Conservation (phyloP, 2,329 filamentous ascomycete genomes). For the Sclerotinia minor region DNA sequence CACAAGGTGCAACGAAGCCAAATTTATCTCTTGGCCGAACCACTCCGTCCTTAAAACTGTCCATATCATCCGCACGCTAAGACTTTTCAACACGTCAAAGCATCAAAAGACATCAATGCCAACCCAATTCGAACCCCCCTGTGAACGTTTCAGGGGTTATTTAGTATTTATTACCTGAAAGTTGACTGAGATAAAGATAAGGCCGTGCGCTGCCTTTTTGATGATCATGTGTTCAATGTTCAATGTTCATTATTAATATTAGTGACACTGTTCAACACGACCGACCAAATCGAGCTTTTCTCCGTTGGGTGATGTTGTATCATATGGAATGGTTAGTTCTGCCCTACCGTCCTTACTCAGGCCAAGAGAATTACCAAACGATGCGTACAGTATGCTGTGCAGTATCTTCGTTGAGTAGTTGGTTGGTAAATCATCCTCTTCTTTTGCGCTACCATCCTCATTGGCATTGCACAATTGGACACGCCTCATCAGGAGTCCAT, state of each 20-base stretch:
- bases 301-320: not conserved
- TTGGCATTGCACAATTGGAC: not conserved
- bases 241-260: too few relatives aligned
- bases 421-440: not conserved
- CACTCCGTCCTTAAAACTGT: not conserved
- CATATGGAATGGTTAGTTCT: not conserved
- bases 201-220: conserved; percentile 6
- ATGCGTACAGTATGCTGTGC: not conserved
- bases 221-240: conserved; percentile 4
- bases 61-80: not conserved
- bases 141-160: conserved; percentile 14
- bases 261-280: too few relatives aligned
- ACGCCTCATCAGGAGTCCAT: not conserved
- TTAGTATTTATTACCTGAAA: not conserved
- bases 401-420: not conserved
- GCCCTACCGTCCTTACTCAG: not conserved
- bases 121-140: not conserved
- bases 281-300: not conserved
- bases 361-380: not conserved
- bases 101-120: not conserved
- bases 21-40: conserved; percentile 15
- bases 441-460: not conserved
- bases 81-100: not conserved
- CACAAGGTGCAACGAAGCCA: not conserved
- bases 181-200: conserved; percentile 16